Conservation (phyloP, 1,284 basidiomycete genomes). For the Caloboletus inedulis region DNA sequence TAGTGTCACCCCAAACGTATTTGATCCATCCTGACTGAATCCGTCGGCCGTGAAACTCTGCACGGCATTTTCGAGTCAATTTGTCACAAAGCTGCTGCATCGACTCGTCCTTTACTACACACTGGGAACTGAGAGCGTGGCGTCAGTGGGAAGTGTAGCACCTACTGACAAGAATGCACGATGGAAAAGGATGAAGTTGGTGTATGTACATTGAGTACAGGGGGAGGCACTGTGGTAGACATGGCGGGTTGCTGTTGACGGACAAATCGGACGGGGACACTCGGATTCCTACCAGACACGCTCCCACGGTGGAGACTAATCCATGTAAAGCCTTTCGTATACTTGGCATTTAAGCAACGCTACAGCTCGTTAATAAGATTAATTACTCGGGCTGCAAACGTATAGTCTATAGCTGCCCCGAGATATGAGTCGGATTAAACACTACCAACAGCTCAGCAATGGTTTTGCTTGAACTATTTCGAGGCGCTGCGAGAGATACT, state of each 20-base stretch:
- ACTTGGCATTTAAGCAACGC: background rate
- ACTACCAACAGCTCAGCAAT: conserved; percentile 68
- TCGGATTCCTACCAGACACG: background rate
- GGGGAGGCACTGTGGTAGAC: conserved; percentile 19
- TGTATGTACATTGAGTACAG: conserved; percentile 69
- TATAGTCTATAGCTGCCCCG: conserved; percentile 9
- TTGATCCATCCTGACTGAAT: conserved; percentile 77
- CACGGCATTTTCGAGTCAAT: conserved; percentile 59
- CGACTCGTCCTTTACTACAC: conserved; percentile 61
- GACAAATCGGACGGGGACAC: too few species aligned
- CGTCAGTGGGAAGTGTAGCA: background rate
- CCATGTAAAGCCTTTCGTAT: too few species aligned
- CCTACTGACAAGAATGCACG: conserved; percentile 61
- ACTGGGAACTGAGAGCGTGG: conserved; percentile 7
- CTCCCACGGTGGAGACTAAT: conserved; percentile 4
- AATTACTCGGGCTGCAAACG: background rate
- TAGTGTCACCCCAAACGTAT: conserved; percentile 67
- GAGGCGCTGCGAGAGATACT: conserved; percentile 50
- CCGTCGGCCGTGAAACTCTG: conserved; percentile 52
- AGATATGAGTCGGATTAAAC: background rate
- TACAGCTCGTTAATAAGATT: background rate
- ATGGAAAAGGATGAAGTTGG: conserved; percentile 70
- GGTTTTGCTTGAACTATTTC: conserved; percentile 68
- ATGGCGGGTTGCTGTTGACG: background rate
- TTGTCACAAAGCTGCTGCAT: conserved; percentile 62